A percentile compares a stretch with the other conserved stretches of the same genome.
Evolutionary conservation across 352 stramenopile genomes (phyloP).

Genomic region (Aphanomyces euteiches): DNA sequence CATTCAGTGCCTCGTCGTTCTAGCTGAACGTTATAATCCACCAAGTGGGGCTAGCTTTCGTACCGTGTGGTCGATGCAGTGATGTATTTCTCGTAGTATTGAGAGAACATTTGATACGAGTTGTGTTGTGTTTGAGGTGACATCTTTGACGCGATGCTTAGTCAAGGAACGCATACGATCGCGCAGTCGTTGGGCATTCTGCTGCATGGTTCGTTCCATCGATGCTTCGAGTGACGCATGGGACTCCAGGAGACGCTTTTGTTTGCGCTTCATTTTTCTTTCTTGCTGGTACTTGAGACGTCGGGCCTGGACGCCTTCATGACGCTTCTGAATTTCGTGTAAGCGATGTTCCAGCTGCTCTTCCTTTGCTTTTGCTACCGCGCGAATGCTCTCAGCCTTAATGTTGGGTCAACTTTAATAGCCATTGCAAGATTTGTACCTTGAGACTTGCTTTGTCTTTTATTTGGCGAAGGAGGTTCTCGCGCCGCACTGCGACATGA

Average conservation of each 20-base stretch:
- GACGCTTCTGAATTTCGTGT: slow-evolving; percentile 21
- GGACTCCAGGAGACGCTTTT: not conserved
- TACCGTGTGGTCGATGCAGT: not conserved
- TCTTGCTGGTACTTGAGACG: slow-evolving; percentile 27
- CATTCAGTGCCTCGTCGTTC: not conserved
- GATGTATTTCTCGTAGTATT: not conserved
- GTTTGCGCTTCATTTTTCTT: slow-evolving; percentile 11
- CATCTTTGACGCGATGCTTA: not conserved
- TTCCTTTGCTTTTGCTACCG: slow-evolving; percentile 26
- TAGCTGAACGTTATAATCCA: not conserved
- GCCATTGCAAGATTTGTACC: not conserved
- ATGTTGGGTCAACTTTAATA: not conserved
- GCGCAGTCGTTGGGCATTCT: slow-evolving; percentile 26
- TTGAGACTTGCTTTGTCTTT: slow-evolving; percentile 28
- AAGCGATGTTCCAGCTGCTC: slow-evolving; percentile 7
- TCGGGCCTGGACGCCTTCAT: slow-evolving; percentile 24
- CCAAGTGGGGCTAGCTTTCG: not conserved
- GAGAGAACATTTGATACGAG: not conserved
- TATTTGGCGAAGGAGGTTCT: slow-evolving; percentile 21
- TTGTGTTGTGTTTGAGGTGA: not conserved
- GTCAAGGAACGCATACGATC: slow-evolving; percentile 20
- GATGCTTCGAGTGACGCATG: slow-evolving; percentile 14
- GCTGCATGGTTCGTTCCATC: slow-evolving; percentile 19
- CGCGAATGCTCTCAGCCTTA: slow-evolving; percentile 29
- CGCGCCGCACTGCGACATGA: slow-evolving; percentile 22